Percentiles rank a stretch among this genome's conserved stretches.
Evolutionary conservation across 805 yeast genomes (phyloP).

Genomic region (Candida vaughaniae): DNA sequence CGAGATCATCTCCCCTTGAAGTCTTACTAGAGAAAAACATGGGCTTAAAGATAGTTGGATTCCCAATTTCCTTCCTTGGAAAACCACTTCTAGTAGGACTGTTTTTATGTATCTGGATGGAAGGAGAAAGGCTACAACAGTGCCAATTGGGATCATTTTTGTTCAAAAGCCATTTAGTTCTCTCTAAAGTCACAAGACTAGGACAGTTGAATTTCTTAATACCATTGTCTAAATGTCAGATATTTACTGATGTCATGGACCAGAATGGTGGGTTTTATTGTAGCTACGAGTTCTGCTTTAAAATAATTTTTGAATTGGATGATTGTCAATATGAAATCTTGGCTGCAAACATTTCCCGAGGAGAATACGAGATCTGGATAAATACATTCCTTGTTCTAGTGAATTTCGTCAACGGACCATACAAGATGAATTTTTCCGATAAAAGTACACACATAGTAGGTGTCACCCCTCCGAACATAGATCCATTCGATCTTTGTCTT

Average conservation of each 20-base stretch:
- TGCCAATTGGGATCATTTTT: constrained; percentile 36
- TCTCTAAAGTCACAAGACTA: constrained; percentile 18
- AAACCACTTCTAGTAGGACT: constrained; percentile 45
- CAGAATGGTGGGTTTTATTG: constrained; percentile 31
- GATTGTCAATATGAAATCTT: constrained; percentile 44
- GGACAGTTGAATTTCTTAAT: constrained; percentile 42
- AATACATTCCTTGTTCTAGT: constrained; percentile 22
- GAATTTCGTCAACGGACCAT: constrained; percentile 27
- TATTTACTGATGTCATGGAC: constrained; percentile 22
- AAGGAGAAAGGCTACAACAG: constrained; percentile 12
- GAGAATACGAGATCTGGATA: constrained; percentile 34
- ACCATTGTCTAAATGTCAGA: constrained; percentile 40
- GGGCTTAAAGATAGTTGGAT: not conserved
- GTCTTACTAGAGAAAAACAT: not conserved
- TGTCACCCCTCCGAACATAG: no score
- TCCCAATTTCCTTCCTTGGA: constrained; percentile 33
- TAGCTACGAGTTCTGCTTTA: constrained; percentile 31
- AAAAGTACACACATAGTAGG: no score
- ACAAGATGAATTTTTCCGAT: constrained; percentile 18
- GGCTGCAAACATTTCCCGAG: constrained; percentile 10
- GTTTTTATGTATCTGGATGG: constrained; percentile 39
- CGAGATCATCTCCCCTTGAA: not conserved
- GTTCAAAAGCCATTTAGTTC: constrained; percentile 51
- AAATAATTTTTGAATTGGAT: constrained; percentile 46
- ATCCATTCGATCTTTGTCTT: no score